Percentiles rank a stretch among this genome's conserved stretches.
Conservation (phyloP, 108 stramenopile species). For the Tribonema minus region DNA sequence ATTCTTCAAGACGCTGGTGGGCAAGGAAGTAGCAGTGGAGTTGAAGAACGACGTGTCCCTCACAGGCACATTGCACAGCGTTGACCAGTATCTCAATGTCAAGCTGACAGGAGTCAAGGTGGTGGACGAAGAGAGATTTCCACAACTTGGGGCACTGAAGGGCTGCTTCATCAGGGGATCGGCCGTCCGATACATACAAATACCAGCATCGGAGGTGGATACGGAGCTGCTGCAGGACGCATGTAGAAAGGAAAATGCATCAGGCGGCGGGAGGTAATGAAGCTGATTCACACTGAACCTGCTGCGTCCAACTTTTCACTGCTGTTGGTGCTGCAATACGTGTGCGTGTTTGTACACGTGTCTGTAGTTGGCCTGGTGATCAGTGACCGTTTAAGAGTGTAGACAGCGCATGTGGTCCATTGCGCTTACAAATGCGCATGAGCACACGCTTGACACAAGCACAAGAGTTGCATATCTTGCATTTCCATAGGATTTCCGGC, state of each 20-base stretch:
- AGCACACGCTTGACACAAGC: too few species aligned
- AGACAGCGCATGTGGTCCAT: too few species aligned
- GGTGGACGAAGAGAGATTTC: conserved; percentile 70
- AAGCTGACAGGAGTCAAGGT: conserved; percentile 83
- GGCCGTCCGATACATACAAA: conserved; percentile 95
- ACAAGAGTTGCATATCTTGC: too few species aligned
- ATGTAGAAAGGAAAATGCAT: conserved; percentile 75
- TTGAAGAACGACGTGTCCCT: conserved; percentile 96
- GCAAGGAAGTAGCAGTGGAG: conserved; percentile 95
- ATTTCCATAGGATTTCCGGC: too few species aligned
- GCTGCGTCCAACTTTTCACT: too few species aligned
- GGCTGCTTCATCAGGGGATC: conserved; percentile 97
- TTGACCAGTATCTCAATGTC: conserved; percentile 99
- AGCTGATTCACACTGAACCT: too few species aligned
- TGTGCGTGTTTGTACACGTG: too few species aligned
- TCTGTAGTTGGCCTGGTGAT: too few species aligned
- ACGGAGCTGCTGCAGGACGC: conserved; percentile 97
- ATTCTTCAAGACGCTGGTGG: conserved; percentile 99
- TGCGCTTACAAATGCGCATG: too few species aligned
- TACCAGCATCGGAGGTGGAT: conserved; percentile 89
- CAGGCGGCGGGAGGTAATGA: neutral
- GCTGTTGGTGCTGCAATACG: too few species aligned
- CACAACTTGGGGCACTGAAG: conserved; percentile 75
- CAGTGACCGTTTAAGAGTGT: too few species aligned
- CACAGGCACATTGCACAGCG: conserved; percentile 87